These are phyloP conservation scores for Xerocomellus chrysenteron DNA, from an alignment of 768 basidiomycete genomes.

Conservation along the genomic window DNA sequence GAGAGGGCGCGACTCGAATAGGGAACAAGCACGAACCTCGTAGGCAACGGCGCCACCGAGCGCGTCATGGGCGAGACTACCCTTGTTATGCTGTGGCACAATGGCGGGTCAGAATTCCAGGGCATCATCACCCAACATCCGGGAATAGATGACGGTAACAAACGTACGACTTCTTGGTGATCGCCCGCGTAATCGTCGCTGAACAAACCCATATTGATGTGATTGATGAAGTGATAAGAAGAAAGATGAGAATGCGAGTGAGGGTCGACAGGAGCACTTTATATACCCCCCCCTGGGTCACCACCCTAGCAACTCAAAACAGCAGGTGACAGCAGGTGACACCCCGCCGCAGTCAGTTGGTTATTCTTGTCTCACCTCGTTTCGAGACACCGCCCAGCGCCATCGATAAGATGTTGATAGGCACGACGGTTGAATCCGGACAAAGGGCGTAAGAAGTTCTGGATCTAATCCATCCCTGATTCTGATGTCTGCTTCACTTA, in stretches of 20 bases:
- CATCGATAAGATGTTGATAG: slow-evolving; percentile 23
- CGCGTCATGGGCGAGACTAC: slow-evolving; percentile 16
- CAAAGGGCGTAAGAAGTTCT: background rate
- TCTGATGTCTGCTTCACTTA: background rate
- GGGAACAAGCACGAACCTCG: slow-evolving; percentile 10
- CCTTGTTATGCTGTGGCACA: slow-evolving; percentile 12
- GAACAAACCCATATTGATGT: slow-evolving; percentile 9
- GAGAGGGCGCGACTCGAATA: background rate
- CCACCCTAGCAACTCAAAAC: slow-evolving; percentile 17
- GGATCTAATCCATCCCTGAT: background rate
- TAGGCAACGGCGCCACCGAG: slow-evolving; percentile 20
- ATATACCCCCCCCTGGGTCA: slow-evolving; percentile 18
- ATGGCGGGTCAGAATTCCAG: background rate
- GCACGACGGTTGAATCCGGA: slow-evolving; percentile 9
- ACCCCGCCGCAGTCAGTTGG: background rate
- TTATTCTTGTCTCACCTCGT: slow-evolving; percentile 14
- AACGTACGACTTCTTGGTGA: slow-evolving; percentile 6
- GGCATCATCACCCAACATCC: background rate
- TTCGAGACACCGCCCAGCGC: slow-evolving; percentile 9
- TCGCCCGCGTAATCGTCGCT: background rate
- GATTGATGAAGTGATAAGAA: background rate
- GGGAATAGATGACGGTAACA: background rate
- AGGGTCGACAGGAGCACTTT: background rate
- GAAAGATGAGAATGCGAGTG: background rate
- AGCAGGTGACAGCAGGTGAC: background rate